Evolutionary conservation across 2,329 filamentous ascomycete genomes (phyloP).

Genomic region (Fusarium nodosum): DNA sequence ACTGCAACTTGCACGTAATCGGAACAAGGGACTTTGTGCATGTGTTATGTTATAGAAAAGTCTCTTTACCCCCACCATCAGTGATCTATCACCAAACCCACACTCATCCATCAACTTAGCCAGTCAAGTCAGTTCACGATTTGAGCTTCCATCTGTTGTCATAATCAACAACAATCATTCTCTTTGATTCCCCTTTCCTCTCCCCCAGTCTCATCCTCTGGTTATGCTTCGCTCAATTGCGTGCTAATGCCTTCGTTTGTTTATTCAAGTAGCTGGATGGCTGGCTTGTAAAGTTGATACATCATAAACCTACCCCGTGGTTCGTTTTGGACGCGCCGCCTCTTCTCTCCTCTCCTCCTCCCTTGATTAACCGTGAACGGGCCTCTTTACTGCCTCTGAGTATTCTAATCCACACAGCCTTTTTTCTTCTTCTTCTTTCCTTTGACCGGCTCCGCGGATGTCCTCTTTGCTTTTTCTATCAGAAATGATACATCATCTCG

Average conservation of each 20-base stretch:
- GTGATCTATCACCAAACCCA: conserved; percentile 26
- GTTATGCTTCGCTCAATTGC: neutral
- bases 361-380: conserved; percentile 13
- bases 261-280: neutral
- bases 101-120: neutral
- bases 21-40: neutral
- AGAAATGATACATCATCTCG: conserved; percentile 39
- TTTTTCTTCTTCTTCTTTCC: neutral
- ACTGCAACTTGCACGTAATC: neutral
- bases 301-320: conserved; percentile 36
- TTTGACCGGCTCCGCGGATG: conserved; percentile 26
- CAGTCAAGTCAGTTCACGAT: neutral
- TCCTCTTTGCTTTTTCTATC: conserved; percentile 14
- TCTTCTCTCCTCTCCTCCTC: conserved; percentile 3
- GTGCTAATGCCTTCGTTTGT: neutral
- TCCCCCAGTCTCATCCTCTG: neutral
- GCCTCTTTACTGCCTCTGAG: conserved; percentile 3
- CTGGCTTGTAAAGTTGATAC: conserved; percentile 36
- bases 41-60: conserved; percentile 7
- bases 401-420: neutral
- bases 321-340: conserved; percentile 28
- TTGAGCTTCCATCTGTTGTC: neutral
- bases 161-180: neutral
- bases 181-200: neutral
- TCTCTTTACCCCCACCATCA: conserved; percentile 16